These are phyloP conservation scores for Lichtheimia corymbifera DNA, from an alignment of 371 early-diverging fungal species.

Conservation along the genomic window DNA sequence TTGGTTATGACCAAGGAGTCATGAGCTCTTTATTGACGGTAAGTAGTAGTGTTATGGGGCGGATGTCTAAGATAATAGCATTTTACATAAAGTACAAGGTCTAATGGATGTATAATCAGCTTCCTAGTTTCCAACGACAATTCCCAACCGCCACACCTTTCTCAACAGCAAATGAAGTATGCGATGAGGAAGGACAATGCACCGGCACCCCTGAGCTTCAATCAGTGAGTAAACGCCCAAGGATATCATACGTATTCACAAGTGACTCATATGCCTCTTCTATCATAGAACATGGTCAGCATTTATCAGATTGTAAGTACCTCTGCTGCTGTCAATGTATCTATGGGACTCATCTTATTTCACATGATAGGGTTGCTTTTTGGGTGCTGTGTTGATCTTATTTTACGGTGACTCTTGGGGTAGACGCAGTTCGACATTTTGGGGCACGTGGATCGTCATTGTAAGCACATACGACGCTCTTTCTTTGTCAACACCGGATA, in stretches of 20 bases:
- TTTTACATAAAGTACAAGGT: not conserved
- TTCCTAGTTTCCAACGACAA: constrained; percentile 12
- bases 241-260: too few species aligned
- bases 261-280: not conserved
- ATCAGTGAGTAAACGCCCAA: constrained; percentile 7
- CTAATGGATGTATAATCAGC: not conserved
- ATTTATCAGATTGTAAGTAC: constrained; percentile 20
- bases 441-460: constrained; percentile 15
- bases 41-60: too few species aligned
- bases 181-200: constrained; percentile 12
- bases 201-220: constrained; percentile 17
- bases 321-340: too few species aligned
- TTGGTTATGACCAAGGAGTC: constrained; percentile 23
- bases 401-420: constrained; percentile 17
- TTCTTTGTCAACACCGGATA: not conserved
- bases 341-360: not conserved
- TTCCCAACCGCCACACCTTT: constrained; percentile 18
- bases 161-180: constrained; percentile 8
- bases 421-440: constrained; percentile 18
- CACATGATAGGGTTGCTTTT: constrained; percentile 11
- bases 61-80: too few species aligned
- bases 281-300: constrained; percentile 17
- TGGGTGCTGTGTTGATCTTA: constrained; percentile 17
- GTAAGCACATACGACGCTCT: not conserved
- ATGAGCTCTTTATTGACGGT: constrained; percentile 21